Conservation (phyloP, 2,329 filamentous ascomycete genomes). For the Pyrenochaeta sp. region DNA sequence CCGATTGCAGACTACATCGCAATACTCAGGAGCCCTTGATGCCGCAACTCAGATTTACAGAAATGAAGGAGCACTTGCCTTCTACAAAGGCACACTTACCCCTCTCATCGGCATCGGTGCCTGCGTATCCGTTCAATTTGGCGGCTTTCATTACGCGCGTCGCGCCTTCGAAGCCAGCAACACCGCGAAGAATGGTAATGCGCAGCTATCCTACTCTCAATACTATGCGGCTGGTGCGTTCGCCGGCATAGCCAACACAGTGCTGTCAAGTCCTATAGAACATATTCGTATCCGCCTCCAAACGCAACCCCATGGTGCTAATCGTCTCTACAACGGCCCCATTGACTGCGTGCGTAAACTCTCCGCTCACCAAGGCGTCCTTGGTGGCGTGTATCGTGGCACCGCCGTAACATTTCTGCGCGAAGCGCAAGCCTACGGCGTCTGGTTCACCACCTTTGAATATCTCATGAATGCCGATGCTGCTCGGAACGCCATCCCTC, state of each 20-base stretch:
- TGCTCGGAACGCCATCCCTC: slow-evolving; percentile 75
- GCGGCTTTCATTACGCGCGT: slow-evolving; percentile 91
- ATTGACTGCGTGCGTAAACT: slow-evolving; percentile 92
- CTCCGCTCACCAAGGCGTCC: slow-evolving; percentile 70
- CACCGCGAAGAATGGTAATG: slow-evolving; percentile 49
- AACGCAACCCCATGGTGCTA: slow-evolving; percentile 89
- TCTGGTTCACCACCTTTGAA: slow-evolving; percentile 96
- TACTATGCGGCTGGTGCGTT: slow-evolving; percentile 93
- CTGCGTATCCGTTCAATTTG: slow-evolving; percentile 96
- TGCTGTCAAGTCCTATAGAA: slow-evolving; percentile 91
- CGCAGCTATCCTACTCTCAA: slow-evolving; percentile 77
- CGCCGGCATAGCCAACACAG: slow-evolving; percentile 88
- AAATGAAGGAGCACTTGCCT: slow-evolving; percentile 87
- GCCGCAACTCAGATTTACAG: slow-evolving; percentile 85
- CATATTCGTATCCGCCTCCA: slow-evolving; percentile 96
- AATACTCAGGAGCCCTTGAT: slow-evolving; percentile 81
- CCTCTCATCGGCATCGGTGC: slow-evolving; percentile 95
- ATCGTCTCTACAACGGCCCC: slow-evolving; percentile 81
- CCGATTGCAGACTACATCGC: slow-evolving; percentile 85
- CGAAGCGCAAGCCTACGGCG: slow-evolving; percentile 93
- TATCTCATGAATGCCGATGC: slow-evolving; percentile 94
- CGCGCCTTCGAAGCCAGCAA: slow-evolving; percentile 85
- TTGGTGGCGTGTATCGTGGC: slow-evolving; percentile 84
- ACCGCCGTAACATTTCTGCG: slow-evolving; percentile 84
- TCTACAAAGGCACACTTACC: slow-evolving; percentile 98